Evolutionary conservation across 352 stramenopile species (phyloP).

Genomic region (Aphanomyces invadans): DNA sequence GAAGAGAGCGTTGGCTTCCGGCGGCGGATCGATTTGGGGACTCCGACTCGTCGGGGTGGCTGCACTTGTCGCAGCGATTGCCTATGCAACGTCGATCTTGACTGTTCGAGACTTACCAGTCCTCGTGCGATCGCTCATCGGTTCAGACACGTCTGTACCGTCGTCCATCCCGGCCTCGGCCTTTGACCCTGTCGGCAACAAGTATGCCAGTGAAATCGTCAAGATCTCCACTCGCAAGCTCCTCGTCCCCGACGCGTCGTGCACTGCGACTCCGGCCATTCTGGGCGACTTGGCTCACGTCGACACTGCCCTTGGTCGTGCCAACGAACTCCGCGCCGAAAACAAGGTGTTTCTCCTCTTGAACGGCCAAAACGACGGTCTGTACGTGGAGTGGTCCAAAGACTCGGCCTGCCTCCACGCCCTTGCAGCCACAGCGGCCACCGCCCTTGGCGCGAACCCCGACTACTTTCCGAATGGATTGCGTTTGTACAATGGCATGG

Average conservation of each 20-base stretch:
- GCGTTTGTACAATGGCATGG: slow-evolving; percentile 18
- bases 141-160: neutral
- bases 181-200: slow-evolving; percentile 26
- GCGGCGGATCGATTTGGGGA: neutral
- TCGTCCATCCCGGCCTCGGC: neutral
- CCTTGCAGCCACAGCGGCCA: neutral
- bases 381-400: slow-evolving; percentile 10
- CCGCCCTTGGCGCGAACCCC: neutral
- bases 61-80: neutral
- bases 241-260: slow-evolving; percentile 27
- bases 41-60: neutral
- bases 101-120: neutral
- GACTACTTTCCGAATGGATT: slow-evolving; percentile 23
- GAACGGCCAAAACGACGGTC: slow-evolving; percentile 23
- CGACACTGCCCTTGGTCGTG: slow-evolving; percentile 31
- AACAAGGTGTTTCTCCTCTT: slow-evolving; percentile 17
- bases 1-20: neutral
- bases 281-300: slow-evolving; percentile 33
- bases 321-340: neutral
- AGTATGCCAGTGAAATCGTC: slow-evolving; percentile 53
- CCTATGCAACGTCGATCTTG: neutral
- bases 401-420: slow-evolving; percentile 15
- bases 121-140: neutral
- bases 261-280: slow-evolving; percentile 28
- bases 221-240: slow-evolving; percentile 41